Base-by-base conservation (phyloP, 1,284 basidiomycete species). In the Fistulinella staudtii region DNA sequence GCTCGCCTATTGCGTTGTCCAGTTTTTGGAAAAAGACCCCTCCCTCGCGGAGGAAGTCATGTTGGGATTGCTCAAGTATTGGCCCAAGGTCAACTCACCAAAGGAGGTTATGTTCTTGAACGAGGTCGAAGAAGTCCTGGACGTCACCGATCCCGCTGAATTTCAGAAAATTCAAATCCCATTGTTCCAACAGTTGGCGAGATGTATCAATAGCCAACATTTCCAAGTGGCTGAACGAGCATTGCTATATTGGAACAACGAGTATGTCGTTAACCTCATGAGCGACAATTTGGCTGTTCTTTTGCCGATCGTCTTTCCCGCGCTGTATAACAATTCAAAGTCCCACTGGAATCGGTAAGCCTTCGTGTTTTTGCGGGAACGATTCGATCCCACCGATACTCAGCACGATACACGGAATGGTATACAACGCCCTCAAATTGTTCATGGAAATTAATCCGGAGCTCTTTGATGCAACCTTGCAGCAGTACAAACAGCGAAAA, bases 31-130 rank as follows among this genome's bases (percentile, higher is more conserved):
- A 66, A 99, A 99, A 74, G 96, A 99, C 58, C 79, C 92, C 2
- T 67, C 77, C 4, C 76, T 99, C 43, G 96, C 94, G 17, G 92
- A 98, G 68, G 94, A 98, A 46, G 96, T 99, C 28, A 86, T 99
- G 65, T 73, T 95, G 44, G 96, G 96, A 15, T 75, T 99, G 17
- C 77, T 99, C 63, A 89, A 90, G 62, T 99, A 82, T 71, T 99
- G 96, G 96, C 96, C 96, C 35, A 99, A 99, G 70, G 95, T 99
- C 58, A 99, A 99, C 69, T 95, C 92, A 37, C 94, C 93, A n/a
- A 99, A 99, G 71, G 96, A 99, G 67, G 96, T 99, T 69, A 99
- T 99, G 96, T 99, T 93, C 74, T 76, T 99, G 53, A 99, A 98
- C 71, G 96, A 99, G 73, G 93, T 99, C 47, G 96, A 99, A 68